Base-by-base conservation (phyloP, 2,329 filamentous ascomycete genomes). In the Lachnellula suecica region DNA sequence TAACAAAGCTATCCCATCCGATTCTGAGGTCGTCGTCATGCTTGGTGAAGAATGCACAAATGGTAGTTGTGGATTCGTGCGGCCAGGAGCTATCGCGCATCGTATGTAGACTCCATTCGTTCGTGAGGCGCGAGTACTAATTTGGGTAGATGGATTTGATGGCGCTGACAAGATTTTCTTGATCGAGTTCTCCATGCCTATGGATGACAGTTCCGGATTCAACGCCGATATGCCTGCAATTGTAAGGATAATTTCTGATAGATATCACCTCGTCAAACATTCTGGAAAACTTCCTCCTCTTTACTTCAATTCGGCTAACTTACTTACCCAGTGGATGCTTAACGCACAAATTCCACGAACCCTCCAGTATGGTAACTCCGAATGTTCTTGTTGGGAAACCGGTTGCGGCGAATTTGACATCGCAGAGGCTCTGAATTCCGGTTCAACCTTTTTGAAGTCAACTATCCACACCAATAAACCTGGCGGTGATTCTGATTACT, bases 361-460 rank as follows among this genome's bases (percentile, higher is more conserved):
- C 4, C 73, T 79, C 4, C 87, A 91, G 68, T 91, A 91, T 72
- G 77, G 78, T 57, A 71, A 73, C 44, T 67, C 72, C 7, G 69
- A 72, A 2, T 92, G 88, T 76, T 88, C 82, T 53, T 92, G 89
- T 76, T 91, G 87, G 87, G 70, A 70, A 11, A 75, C 66, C 63
- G 83, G 83, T 41, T 91, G 88, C 66, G 88, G 88, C 61, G 88
- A 93, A 72, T 81, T 88, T 56, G 89, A 93, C 64, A 77, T 91
- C 49, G 84, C 87, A 63, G 89, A 92, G 72, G 78, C 89, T 22
- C 80, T 92, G 37, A 75, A 79, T 54, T 68, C 77, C 1, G 88
- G 87, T 24, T 82, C 86, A 66, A 77, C 73, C 40, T 82, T 82
- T 63, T 81, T 82, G 71, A 91, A 88, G 72, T 84, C 83, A 35